These are phyloP conservation scores for Massariosphaeria phaeospora DNA, from an alignment of 495 filamentous ascomycete species.

Conservation along the genomic window DNA sequence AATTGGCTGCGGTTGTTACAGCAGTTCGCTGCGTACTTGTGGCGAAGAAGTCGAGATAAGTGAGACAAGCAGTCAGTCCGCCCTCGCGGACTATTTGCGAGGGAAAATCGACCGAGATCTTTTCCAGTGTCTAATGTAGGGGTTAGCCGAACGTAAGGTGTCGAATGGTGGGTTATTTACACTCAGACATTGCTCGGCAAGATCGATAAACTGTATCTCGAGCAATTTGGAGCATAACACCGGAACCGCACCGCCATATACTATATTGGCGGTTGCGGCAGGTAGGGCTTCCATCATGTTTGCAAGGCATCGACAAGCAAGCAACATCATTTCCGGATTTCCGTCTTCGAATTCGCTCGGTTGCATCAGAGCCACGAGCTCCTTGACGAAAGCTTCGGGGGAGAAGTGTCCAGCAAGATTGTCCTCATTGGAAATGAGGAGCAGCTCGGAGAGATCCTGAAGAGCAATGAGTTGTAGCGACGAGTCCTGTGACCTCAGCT, in stretches of 20 bases:
- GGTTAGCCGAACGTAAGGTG: conserved; percentile 24
- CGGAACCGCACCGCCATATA: conserved; percentile 92
- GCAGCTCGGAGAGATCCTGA: conserved; percentile 86
- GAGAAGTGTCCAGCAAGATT: conserved; percentile 94
- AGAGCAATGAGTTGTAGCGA: conserved; percentile 88
- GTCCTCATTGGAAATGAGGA: conserved; percentile 93
- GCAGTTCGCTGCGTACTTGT: conserved; percentile 95
- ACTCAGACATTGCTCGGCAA: conserved; percentile 94
- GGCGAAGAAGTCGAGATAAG: conserved; percentile 94
- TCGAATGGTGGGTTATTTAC: conserved; percentile 43
- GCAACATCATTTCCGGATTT: conserved; percentile 95
- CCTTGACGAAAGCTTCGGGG: conserved; percentile 91
- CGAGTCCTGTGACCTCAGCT: conserved; percentile 78
- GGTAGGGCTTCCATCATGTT: conserved; percentile 98
- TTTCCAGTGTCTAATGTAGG: conserved; percentile 71
- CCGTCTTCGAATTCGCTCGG: conserved; percentile 80
- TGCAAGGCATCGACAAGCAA: conserved; percentile 92
- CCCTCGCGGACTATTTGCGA: conserved; percentile 94
- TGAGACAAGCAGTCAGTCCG: conserved; percentile 86
- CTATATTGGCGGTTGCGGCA: conserved; percentile 86
- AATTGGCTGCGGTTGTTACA: conserved; percentile 95
- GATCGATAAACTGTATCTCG: conserved; percentile 92
- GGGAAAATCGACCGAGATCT: conserved; percentile 96
- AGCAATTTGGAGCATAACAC: conserved; percentile 89
- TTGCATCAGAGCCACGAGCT: conserved; percentile 88